Conservation (phyloP, 495 filamentous ascomycete genomes). For the Trichoderma gamsii region DNA sequence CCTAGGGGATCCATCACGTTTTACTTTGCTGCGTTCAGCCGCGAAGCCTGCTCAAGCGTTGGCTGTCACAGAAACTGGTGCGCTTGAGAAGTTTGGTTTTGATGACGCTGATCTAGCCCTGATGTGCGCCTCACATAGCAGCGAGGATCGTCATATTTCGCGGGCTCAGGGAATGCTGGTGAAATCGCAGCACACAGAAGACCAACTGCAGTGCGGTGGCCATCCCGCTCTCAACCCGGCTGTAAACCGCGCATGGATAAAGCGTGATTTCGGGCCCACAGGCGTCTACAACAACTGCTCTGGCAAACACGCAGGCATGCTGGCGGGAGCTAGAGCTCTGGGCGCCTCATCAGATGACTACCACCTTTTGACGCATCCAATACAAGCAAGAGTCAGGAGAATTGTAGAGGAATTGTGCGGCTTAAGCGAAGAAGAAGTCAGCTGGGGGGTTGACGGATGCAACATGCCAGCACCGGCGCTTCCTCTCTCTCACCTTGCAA, state of each 20-base stretch:
- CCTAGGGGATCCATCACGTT: constrained; percentile 33
- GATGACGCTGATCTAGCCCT: constrained; percentile 36
- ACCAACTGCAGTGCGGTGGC: constrained; percentile 33
- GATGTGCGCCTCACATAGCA: constrained; percentile 43
- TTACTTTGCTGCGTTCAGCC: constrained; percentile 36
- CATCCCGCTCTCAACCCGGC: constrained; percentile 29
- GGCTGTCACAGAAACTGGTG: constrained; percentile 32
- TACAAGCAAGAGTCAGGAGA: constrained; percentile 30
- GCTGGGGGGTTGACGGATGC: constrained; percentile 37
- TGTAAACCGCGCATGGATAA: constrained; percentile 35
- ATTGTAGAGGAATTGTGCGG: constrained; percentile 23
- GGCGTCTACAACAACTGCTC: constrained; percentile 37
- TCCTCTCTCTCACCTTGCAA: constrained; percentile 23
- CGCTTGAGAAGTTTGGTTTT: constrained; percentile 28
- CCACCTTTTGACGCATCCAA: constrained; percentile 26
- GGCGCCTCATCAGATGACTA: constrained; percentile 26
- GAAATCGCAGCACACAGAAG: constrained; percentile 24
- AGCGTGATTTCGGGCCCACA: constrained; percentile 30
- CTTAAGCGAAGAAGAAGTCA: constrained; percentile 18
- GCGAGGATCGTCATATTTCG: constrained; percentile 34
- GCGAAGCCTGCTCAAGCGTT: constrained; percentile 40
- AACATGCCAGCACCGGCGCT: constrained; percentile 36
- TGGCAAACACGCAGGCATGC: constrained; percentile 40
- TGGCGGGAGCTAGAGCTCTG: constrained; percentile 32
- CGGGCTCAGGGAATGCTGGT: constrained; percentile 32